Evolutionary conservation across 1,284 basidiomycete genomes (phyloP).

Genomic region (Neolentinus lepideus): DNA sequence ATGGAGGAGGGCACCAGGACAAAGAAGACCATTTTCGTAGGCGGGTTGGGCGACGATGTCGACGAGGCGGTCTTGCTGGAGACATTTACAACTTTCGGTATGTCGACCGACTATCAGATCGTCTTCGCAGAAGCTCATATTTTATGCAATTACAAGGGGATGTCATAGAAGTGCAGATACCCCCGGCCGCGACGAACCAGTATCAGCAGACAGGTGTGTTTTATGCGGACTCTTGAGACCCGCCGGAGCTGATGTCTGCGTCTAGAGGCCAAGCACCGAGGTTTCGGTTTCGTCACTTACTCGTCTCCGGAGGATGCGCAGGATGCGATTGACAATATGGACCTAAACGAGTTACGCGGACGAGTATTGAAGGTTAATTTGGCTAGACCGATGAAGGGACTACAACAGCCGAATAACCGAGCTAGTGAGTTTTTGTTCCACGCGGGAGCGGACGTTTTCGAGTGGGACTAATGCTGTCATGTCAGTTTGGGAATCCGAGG

Average conservation of each 20-base stretch:
- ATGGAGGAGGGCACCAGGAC: slow-evolving; percentile 79
- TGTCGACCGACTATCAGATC: slow-evolving; percentile 14
- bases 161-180: slow-evolving; percentile 75
- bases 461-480: slow-evolving; percentile 1
- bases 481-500: slow-evolving; percentile 81
- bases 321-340: slow-evolving; percentile 87
- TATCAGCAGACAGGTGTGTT: slow-evolving; percentile 40
- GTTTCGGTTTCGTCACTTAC: slow-evolving; percentile 78
- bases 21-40: slow-evolving; percentile 77
- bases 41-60: slow-evolving; percentile 68
- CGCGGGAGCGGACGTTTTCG: slow-evolving; percentile 2
- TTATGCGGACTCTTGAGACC: neutral
- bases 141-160: slow-evolving; percentile 44
- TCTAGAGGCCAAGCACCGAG: slow-evolving; percentile 68
- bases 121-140: slow-evolving; percentile 5
- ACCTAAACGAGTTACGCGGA: slow-evolving; percentile 71
- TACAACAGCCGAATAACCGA: slow-evolving; percentile 60
- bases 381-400: slow-evolving; percentile 65
- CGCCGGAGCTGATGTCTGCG: slow-evolving; percentile 4
- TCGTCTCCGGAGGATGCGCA: slow-evolving; percentile 71
- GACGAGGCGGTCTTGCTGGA: slow-evolving; percentile 65
- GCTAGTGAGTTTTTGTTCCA: slow-evolving; percentile 46
- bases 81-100: slow-evolving; percentile 73
- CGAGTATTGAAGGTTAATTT: slow-evolving; percentile 73
- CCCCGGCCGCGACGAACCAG: slow-evolving; percentile 57